Base-by-base conservation (phyloP, 2,329 filamentous ascomycete species). In the Seiridium unicorne region DNA sequence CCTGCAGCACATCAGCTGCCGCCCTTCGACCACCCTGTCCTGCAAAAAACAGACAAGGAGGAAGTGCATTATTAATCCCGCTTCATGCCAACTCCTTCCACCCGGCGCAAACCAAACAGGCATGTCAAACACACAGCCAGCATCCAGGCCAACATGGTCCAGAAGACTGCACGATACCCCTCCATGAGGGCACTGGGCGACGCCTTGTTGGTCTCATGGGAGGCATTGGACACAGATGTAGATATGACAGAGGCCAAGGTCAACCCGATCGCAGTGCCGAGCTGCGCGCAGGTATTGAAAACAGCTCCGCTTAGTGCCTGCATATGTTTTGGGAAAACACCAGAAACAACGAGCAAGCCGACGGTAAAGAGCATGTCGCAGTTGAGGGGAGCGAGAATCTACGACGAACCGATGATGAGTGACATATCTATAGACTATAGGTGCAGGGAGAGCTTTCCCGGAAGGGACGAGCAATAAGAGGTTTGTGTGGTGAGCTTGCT, bases 211-310 rank as follows among this genome's bases (percentile, higher is more conserved):
- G 34, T 4, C 11, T 60, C 53, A 5, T 5, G 42, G 8, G 53
- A 58, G 9, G 26, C 47, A 42, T 55, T 31, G 5, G 61, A 57
- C 32, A 61, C 60, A 2, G 60, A 51, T 3, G 42, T 49, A 6
- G 62, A 51, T 7, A 63, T 55, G 49, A 62, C 32, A 4, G 51
- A 49, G 9, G 57, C 60, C 10, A 62, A 10, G 4, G 47, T 58
- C 47, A 63, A 11, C 2, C 62, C 60, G 26, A 63, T 55, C 5
- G 57, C 57, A 36, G 57, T 60, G 10, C 60, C 60, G 26, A 63
- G 48, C 42, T 63, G 62, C 26, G 60, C 62, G 42, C 47, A 55
- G 1, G 62, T 63, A 9, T 63, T 61, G 48, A 60, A 60, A 6
- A 63, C 60, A 26, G 57, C 60, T 6, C 62, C 62, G 11, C 47